Conservation (phyloP, 2,329 filamentous ascomycete species). For the Aspergillus sp. region DNA sequence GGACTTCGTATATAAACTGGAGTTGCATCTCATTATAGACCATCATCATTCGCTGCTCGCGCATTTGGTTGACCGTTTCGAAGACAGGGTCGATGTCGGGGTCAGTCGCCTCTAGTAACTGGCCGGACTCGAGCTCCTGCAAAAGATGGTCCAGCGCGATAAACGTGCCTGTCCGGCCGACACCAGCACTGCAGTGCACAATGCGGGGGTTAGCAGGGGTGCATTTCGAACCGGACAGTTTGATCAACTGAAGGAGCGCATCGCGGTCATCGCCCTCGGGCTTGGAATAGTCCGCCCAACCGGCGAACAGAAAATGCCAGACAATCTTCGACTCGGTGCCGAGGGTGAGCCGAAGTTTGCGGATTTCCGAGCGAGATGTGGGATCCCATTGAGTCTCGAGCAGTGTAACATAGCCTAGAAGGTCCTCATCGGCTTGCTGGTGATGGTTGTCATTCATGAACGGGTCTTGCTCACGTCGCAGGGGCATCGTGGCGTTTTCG, state of each 20-base stretch:
- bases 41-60: constrained; percentile 91
- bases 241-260: constrained; percentile 55
- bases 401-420: constrained; percentile 69
- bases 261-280: constrained; percentile 60
- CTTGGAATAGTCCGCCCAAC: constrained; percentile 89
- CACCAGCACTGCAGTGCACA: constrained; percentile 85
- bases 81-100: constrained; percentile 68
- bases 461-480: constrained; percentile 38
- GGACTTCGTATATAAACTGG: constrained; percentile 82
- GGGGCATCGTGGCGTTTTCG: constrained; percentile 53
- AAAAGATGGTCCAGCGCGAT: constrained; percentile 93
- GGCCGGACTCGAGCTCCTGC: constrained; percentile 74
- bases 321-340: constrained; percentile 63
- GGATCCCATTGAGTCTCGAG: constrained; percentile 56
- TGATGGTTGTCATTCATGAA: constrained; percentile 60
- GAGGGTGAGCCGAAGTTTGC: constrained; percentile 63
- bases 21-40: constrained; percentile 87
- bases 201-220: constrained; percentile 70
- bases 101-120: constrained; percentile 55
- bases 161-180: constrained; percentile 92
- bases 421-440: constrained; percentile 63
- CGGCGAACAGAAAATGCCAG: constrained; percentile 81
- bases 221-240: constrained; percentile 46
- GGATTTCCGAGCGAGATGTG: constrained; percentile 65
- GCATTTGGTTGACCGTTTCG: constrained; percentile 74